These are phyloP conservation scores for Boletellus sp. DNA, from an alignment of 1,284 basidiomycete genomes.

Conservation along the genomic window DNA sequence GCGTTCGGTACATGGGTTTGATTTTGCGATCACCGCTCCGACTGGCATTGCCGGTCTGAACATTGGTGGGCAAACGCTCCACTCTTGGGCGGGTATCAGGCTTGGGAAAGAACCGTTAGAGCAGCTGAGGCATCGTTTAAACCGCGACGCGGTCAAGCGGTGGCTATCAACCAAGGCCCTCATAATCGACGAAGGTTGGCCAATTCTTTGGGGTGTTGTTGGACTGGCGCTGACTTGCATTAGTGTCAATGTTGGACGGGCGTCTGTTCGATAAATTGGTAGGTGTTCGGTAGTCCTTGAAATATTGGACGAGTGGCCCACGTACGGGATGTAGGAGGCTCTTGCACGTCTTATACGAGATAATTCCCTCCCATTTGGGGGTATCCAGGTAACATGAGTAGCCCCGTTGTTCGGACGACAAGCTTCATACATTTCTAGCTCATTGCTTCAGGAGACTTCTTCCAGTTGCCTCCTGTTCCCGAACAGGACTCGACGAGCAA, in stretches of 20 bases:
- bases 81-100: slow-evolving; percentile 74
- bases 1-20: slow-evolving; percentile 42
- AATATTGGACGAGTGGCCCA: neutral
- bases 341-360: slow-evolving; percentile 52
- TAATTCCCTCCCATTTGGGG: slow-evolving; percentile 59
- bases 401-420: neutral
- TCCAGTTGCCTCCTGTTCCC: slow-evolving; percentile 75
- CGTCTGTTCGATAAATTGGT: slow-evolving; percentile 67
- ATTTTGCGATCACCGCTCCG: slow-evolving; percentile 72
- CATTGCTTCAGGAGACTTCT: slow-evolving; percentile 77
- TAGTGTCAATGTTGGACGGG: slow-evolving; percentile 61
- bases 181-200: slow-evolving; percentile 70
- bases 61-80: slow-evolving; percentile 74
- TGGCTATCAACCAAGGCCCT: slow-evolving; percentile 55
- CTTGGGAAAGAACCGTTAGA: slow-evolving; percentile 54
- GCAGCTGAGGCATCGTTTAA: slow-evolving; percentile 48
- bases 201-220: neutral
- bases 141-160: slow-evolving; percentile 37
- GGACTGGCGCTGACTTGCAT: neutral
- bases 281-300: slow-evolving; percentile 8
- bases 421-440: slow-evolving; percentile 41
- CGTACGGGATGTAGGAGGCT: slow-evolving; percentile 22
- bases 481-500: slow-evolving; percentile 33
- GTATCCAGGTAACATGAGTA: slow-evolving; percentile 55
- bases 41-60: slow-evolving; percentile 81